Conservation (phyloP, 345 rosid genomes). For the Eucalyptus melliodora region DNA sequence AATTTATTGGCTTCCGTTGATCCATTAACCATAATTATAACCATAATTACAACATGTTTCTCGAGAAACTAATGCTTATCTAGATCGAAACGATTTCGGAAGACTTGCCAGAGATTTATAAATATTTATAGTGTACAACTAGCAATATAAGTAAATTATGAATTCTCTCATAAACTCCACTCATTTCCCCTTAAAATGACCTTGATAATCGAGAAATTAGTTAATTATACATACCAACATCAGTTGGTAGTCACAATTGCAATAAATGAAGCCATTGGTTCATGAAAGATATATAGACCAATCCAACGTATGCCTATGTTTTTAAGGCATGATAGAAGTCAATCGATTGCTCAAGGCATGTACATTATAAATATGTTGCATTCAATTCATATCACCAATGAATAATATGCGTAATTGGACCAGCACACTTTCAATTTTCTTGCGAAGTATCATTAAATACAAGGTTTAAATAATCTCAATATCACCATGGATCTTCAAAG, state of each 20-base stretch:
- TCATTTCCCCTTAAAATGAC: neutral
- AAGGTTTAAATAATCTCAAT: neutral
- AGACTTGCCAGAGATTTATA: neutral
- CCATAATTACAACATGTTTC: too few relatives aligned
- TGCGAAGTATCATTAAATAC: neutral
- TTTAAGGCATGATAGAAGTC: neutral
- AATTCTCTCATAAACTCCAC: neutral
- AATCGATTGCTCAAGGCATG: neutral
- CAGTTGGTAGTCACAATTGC: neutral
- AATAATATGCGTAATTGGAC: neutral
- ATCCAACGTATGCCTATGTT: neutral
- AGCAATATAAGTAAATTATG: neutral
- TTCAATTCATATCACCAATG: neutral
- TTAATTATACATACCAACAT: neutral
- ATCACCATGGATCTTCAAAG: neutral
- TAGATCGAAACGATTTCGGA: neutral
- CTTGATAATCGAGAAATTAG: neutral
- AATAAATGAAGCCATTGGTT: neutral
- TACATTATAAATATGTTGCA: neutral
- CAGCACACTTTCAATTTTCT: neutral
- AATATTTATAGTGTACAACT: too few relatives aligned
- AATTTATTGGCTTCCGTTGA: too few relatives aligned
- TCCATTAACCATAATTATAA: too few relatives aligned
- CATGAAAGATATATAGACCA: neutral
- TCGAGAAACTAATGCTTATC: neutral